A percentile compares a stretch with the other conserved stretches of the same genome.
Conservation (phyloP, 352 stramenopile species). For the Phytophthora pseudosyringae region DNA sequence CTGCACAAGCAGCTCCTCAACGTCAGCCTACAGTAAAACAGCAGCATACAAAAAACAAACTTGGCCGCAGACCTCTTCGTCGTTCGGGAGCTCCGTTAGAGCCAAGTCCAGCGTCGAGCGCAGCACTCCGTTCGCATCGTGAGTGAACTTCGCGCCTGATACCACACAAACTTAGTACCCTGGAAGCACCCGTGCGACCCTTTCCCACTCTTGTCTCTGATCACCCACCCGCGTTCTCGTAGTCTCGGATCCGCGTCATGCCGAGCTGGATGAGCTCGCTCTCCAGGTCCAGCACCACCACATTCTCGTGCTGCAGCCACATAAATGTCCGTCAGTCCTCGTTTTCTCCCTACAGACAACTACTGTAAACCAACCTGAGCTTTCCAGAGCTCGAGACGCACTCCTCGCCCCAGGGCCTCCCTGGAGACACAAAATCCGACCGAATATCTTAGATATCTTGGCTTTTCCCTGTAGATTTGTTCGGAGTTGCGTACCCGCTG, state of each 20-base stretch:
- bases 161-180: not conserved
- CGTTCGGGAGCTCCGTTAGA: conserved; percentile 80
- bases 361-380: conserved; percentile 55
- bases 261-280: conserved; percentile 86
- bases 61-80: conserved; percentile 60
- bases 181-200: not conserved
- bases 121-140: conserved; percentile 77
- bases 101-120: conserved; percentile 73
- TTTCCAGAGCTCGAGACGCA: conserved; percentile 88
- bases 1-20: conserved; percentile 28
- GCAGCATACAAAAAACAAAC: not conserved
- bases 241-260: conserved; percentile 82
- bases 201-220: not conserved
- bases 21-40: conserved; percentile 1
- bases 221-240: conserved; percentile 62
- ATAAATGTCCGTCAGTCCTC: not conserved
- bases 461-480: not conserved
- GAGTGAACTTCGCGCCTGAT: conserved; percentile 65
- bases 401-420: conserved; percentile 76
- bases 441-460: conserved; percentile 10
- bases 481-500: conserved; percentile 51
- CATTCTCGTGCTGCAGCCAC: conserved; percentile 76
- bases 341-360: not conserved
- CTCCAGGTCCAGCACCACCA: conserved; percentile 85
- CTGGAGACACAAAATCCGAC: conserved; percentile 37